Base-by-base conservation (phyloP, 768 basidiomycete species). In the Lentinula detonsa region DNA sequence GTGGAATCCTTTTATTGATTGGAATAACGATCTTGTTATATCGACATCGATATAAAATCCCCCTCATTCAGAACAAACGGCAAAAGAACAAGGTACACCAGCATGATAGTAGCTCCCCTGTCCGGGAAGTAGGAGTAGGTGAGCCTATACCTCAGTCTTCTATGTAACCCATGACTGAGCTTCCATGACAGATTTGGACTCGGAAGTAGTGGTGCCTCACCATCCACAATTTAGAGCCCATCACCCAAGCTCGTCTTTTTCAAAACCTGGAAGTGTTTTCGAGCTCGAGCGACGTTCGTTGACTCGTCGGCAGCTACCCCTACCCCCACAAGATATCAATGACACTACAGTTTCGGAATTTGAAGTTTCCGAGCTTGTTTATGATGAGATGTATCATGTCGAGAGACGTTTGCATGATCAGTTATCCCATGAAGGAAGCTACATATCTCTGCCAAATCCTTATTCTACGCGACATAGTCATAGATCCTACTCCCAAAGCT, bases 21-120 rank as follows among this genome's bases (percentile, higher is more conserved):
- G 46, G 1, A 50, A 13, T 50, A 28, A 11, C 53, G 28, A 62
- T 64, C 18, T 60, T 67, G 21, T 62, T 64, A 21, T 56, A 63
- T 5, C 55, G 57, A 21, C 60, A 62, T 45, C 39, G 37, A 43
- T 31, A 16, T 16, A 23, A 33, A 10, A 2, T 23, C 5, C 18
- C 28, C 9, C 13, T 48, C 45, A 34, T 11, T 28, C 28, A 28
- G 28, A 28, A 4, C n/a, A 59, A 45, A 13, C 45, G 57, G 33
- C 18, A 23, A 13, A 45, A 43, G 16, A 56, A 43, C 37, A n/a
- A 18, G 21, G 9, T 11, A 48, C 35, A 8, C 35, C 37, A 39
- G 18, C 15, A 34, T 8, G 37, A 37, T 11, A 13, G 15, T 23
- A 21, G 37, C 7, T 37, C 28, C 3, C 39, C 42, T 31, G 7